Base-by-base conservation (phyloP, 257 asterid species). In the Nicotiana tomentosiformis region DNA sequence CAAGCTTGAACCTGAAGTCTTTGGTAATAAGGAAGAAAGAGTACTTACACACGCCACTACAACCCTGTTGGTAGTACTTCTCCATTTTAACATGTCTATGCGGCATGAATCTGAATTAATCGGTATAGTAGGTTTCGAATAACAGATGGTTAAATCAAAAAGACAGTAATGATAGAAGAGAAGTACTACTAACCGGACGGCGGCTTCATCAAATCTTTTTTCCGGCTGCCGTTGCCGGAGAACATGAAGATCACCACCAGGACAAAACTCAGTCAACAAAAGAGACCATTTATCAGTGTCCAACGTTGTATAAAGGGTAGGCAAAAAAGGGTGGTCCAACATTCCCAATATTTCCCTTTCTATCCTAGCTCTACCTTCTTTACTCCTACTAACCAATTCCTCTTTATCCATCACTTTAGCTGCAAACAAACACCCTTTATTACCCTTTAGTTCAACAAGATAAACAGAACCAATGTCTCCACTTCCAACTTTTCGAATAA, bases 241-340 rank as follows among this genome's bases (percentile, higher is more conserved):
- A 69, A 94, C 62, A 51, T 94, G 98, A 16, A 93, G 97, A 84
- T 93, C 95, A 7, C 98, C 97, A 12, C 98, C 98, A 56, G 93
- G 94, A 67, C 98, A 94, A 83, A 87, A 94, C 83, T 93, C 93
- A 1, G 97, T 93, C 84, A 93, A 81, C 89, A 93, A 87, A 80
- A 97, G 92, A 0, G 91, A 88, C 98, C 96, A 94, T 83, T 82
- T 88, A 23, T 89, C 86, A 56, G 88, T 86, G 18, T 93, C 94
- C 88, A 94, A 81, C 10, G 90, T 86, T 0, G 94, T 89, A 68
- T 90, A 89, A n/a, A 94, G 93, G 10, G 89, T 87, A 65, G 97
- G 97, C 90, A 92, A 88, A 83, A 93, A 94, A 5, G 98, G 97
- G 84, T 94, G 98, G n/a, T 94, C 92, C 92, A 94, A 86, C 88